phyloP scores from a whole-genome alignment of 2,329 filamentous ascomycete genomes.

The Aspergillus spinulosporus region DNA sequence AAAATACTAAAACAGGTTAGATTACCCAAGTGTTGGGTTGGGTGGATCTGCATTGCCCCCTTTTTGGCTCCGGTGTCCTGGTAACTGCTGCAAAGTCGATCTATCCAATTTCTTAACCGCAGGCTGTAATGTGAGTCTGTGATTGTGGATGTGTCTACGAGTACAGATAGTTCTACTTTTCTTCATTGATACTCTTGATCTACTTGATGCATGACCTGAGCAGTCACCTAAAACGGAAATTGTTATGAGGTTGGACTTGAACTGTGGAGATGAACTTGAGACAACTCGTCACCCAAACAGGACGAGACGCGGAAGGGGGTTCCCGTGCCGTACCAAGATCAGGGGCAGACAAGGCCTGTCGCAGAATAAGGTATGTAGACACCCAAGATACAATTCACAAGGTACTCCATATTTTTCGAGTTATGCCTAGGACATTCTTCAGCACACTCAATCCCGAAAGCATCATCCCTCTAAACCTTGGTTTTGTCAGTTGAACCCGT shows the following conservation, averaged over 20 bases:
- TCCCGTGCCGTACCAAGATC: background rate
- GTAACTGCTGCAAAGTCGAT: constrained; percentile 6
- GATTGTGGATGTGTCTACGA: background rate
- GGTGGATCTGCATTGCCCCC: background rate
- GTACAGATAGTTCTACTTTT: background rate
- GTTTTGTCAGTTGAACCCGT: too few relatives aligned
- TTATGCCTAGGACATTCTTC: too few relatives aligned
- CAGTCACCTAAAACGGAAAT: background rate
- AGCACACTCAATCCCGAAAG: too few relatives aligned
- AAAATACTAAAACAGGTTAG: background rate
- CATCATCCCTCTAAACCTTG: too few relatives aligned
- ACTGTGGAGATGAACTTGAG: background rate
- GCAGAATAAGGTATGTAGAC: background rate
- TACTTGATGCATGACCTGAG: background rate
- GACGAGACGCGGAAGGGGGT: background rate
- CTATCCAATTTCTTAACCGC: constrained; percentile 3
- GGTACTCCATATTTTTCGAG: too few relatives aligned
- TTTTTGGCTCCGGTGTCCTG: background rate
- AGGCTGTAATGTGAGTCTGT: background rate
- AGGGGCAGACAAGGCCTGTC: background rate
- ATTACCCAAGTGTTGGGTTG: background rate
- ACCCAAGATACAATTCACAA: background rate
- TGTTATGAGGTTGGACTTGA: background rate
- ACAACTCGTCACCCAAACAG: background rate
- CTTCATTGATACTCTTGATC: background rate